Base-by-base conservation (phyloP, 139 green algal species). In the Auxenochlorella pyrenoidosa region DNA sequence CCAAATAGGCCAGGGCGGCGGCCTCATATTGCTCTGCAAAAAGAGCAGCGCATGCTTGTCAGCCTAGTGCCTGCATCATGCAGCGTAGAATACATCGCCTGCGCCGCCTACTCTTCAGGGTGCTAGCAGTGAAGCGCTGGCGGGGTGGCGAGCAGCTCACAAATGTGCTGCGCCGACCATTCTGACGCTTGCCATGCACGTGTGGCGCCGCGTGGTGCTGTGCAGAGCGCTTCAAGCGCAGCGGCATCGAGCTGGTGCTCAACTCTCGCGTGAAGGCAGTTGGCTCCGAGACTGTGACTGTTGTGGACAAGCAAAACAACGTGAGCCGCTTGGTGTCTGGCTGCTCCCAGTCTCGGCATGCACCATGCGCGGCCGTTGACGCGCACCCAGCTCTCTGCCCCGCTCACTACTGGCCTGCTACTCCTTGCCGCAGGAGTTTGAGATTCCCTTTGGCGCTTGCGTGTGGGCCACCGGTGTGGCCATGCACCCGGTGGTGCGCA, bases 401-500 rank as follows among this genome's bases (percentile, higher is more conserved):
- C 16, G 13, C 54, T 24, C 2, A 63, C 18, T 22, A 2, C 22
- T 13, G 54, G 54, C 54, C 13, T 24, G 54, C 15, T 24, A 2
- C 18, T 2, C 54, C 16, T 63, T 22, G 5, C 21, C 68, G 54
- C 58, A 84, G 58, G 79, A 84, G 79, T 73, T 16, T 26, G 93
- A 96, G 43, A 93, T 98, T 38, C 90, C 93, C 51, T 98, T 97
- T 91, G 96, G 96, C 30, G 92, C 95, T 0, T 98, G 95, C 88
- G 96, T 99, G 78, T 99, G 97, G 97, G 93, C 95, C 47, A 98
- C 96, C 0, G 92, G 96, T 63, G 95, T 99, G 43, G 95, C 95
- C 73, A 97, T 98, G 93, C 96, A 98, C 93, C 96, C 96, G 32
- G 89, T 99, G 38, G 85, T 97, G 73, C 96, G 96, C 91, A 58